Evolutionary conservation across 2,329 filamentous ascomycete species (phyloP).

Genomic region (Huntiella savannae): DNA sequence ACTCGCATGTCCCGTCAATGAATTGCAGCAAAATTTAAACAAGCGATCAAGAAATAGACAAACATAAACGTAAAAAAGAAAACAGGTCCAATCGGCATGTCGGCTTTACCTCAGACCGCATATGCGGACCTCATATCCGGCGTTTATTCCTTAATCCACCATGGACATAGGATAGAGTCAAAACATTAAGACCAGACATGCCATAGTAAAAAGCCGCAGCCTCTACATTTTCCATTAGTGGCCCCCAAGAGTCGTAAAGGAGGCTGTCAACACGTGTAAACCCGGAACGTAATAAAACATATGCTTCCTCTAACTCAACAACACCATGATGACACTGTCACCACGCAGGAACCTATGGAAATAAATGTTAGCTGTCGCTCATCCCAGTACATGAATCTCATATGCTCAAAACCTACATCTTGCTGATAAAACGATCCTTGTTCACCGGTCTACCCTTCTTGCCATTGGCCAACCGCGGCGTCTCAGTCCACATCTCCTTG

Average conservation of each 20-base stretch:
- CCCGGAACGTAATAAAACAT: slow-evolving; percentile 4
- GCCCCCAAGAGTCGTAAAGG: slow-evolving; percentile 10
- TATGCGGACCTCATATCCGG: too few species aligned
- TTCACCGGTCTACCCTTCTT: slow-evolving; percentile 84
- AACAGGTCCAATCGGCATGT: neutral
- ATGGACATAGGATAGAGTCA: too few species aligned
- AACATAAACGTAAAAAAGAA: slow-evolving; percentile 2
- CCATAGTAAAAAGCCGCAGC: neutral
- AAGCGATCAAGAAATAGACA: slow-evolving; percentile 12
- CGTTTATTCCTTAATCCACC: too few species aligned
- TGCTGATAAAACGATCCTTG: slow-evolving; percentile 96
- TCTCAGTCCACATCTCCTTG: slow-evolving; percentile 97
- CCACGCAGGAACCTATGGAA: slow-evolving; percentile 56
- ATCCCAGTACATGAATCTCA: neutral
- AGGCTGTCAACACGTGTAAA: slow-evolving; percentile 5
- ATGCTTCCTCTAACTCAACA: slow-evolving; percentile 42
- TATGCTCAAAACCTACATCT: slow-evolving; percentile 47
- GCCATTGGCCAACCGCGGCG: slow-evolving; percentile 59
- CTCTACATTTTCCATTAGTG: neutral
- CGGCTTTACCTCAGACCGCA: neutral
- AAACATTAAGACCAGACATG: too few species aligned
- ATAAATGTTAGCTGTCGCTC: neutral
- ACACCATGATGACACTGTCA: slow-evolving; percentile 72
- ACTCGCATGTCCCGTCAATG: slow-evolving; percentile 15
- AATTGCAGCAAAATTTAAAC: slow-evolving; percentile 14